Evolutionary conservation across 1,284 basidiomycete species (phyloP), one percentile per base, ranked within the genome.

Genomic region (Pseudozyma hubeiensis): DNA sequence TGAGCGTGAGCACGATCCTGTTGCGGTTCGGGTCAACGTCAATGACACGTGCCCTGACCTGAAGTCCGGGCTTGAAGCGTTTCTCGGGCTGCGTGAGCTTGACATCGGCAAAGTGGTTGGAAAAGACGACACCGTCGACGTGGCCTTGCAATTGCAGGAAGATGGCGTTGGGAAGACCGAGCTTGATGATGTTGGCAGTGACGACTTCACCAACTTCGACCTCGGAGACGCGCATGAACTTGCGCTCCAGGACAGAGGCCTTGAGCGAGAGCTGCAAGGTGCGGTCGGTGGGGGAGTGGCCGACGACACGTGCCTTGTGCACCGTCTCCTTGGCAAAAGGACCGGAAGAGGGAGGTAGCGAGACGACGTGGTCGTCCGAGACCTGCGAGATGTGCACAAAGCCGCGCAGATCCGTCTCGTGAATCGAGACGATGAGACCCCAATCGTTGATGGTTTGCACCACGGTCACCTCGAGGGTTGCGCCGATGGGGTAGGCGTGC

Each of bases 31-130:
- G 87, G 82, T 99, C 93, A 49, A 96, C 90, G 9, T 90, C 88
- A 34, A 97, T 90, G n/a, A 98, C 93, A 57, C 92, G 87, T 73
- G 93, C 95, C 86, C 93, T 97, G 85, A 99, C 91, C 50, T 85
- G 89, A 5, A 89, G 88, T 33, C 94, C 95, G 14, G 89, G 87
- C 84, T 93, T 96, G 87, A 97, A 99, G 72, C 92, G 90, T 86
- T 92, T 94, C 62, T 83, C 81, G 31, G 80, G 81, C 53, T 84
- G 73, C 82, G 94, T 97, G 75, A 99, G 88, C 37, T 87, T 86
- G 79, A 99, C 94, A 83, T 84, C 82, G 34, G 97, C 93, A 85
- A 93, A 99, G 85, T 99, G 97, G 73, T 90, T 88, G 0, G 96
- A 94, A 91, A 93, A 97, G 33, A 98, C 89, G 33, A 98, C 91